Conservation (phyloP, 306 rosid genomes). For the Quercus berberidifolia region DNA sequence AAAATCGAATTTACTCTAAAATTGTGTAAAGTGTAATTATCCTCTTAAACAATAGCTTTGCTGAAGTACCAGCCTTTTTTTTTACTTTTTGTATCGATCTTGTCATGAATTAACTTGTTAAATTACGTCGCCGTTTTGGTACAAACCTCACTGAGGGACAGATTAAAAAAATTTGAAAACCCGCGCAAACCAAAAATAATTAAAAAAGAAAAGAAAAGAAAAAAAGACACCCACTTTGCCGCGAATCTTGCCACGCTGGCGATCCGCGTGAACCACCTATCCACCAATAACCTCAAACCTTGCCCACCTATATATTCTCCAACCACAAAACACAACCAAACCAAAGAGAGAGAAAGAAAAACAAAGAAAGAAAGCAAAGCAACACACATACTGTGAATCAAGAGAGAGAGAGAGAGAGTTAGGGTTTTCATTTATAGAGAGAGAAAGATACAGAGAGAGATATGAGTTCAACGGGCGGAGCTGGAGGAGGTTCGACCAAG, state of each 20-base stretch:
- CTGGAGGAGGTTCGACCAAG: slow-evolving; percentile 44
- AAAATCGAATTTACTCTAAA: too few species aligned
- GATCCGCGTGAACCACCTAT: slow-evolving; percentile 8
- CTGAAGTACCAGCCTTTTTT: too few species aligned
- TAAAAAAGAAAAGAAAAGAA: neutral
- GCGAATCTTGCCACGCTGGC: slow-evolving; percentile 38
- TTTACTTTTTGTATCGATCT: too few species aligned
- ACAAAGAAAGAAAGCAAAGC: neutral
- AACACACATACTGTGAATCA: too few species aligned
- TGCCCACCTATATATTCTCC: neutral
- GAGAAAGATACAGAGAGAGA: slow-evolving; percentile 5
- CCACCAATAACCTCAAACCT: slow-evolving; percentile 10
- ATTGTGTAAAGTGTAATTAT: too few species aligned
- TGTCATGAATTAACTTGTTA: too few species aligned
- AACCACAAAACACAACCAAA: neutral
- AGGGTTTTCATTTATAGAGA: neutral
- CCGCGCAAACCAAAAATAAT: neutral
- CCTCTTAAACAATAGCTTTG: too few species aligned
- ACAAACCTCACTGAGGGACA: too few species aligned
- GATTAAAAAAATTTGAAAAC: neutral
- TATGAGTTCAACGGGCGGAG: slow-evolving; percentile 71
- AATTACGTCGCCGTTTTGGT: neutral
- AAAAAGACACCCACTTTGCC: slow-evolving; percentile 20
- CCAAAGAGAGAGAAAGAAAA: neutral
- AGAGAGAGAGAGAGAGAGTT: too few species aligned